These are phyloP conservation scores for Rhodamnia rubescens DNA, from an alignment of 345 rosid species.

Conservation along the genomic window DNA sequence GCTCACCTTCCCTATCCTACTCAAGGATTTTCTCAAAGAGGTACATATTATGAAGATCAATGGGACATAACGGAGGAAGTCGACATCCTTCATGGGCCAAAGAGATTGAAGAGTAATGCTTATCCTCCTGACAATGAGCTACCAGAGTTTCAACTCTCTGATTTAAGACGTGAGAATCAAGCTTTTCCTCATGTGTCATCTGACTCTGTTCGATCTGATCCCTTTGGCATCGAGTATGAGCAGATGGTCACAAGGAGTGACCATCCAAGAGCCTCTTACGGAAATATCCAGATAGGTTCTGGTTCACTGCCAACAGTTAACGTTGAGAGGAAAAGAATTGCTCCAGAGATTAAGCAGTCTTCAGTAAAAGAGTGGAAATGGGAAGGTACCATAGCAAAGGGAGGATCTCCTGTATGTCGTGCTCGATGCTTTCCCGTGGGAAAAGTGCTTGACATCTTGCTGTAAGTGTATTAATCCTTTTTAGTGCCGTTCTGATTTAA, in stretches of 20 bases:
- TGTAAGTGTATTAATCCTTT: conserved; percentile 42
- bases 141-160: conserved; percentile 54
- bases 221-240: conserved; percentile 40
- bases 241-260: conserved; percentile 18
- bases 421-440: conserved; percentile 96
- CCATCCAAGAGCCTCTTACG: conserved; percentile 33
- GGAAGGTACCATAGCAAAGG: conserved; percentile 96
- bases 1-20: conserved; percentile 30
- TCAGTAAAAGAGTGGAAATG: conserved; percentile 86
- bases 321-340: conserved; percentile 45
- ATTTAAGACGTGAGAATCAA: conserved; percentile 41
- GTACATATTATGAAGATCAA: conserved; percentile 45
- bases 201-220: conserved; percentile 41
- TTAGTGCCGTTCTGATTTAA: background rate
- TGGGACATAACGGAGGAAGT: conserved; percentile 74
- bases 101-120: conserved; percentile 57
- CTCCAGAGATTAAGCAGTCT: conserved; percentile 42
- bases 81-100: conserved; percentile 40
- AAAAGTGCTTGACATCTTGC: conserved; percentile 62
- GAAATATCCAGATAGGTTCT: conserved; percentile 30
- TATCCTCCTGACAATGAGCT: conserved; percentile 57
- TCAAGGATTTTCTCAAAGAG: conserved; percentile 27
- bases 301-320: conserved; percentile 25
- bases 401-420: conserved; percentile 83
- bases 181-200: conserved; percentile 31